Evolutionary conservation across 768 basidiomycete genomes (phyloP), one percentile per base, ranked within the genome.

Genomic region (Kondoa subrosea): DNA sequence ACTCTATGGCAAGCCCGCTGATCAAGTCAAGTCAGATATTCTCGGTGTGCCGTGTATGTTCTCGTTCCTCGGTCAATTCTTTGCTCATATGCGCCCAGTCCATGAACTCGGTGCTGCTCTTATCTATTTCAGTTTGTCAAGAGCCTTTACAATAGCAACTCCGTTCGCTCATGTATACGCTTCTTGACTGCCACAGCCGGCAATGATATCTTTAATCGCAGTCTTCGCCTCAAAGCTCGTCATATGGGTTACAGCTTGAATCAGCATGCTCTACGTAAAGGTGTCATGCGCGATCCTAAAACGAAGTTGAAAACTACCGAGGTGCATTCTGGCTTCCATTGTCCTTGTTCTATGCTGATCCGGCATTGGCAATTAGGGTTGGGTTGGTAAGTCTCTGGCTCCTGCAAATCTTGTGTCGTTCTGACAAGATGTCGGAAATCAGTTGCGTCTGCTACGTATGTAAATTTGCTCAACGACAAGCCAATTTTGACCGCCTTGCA

Each of bases 91-190:
- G 58, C 30, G 2, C 14, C 2, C 58, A 82, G 91, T 93, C 82
- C 77, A 78, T 64, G 83, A 81, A 30, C 82, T 85, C 73, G 92
- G 91, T 0, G 91, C 87, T 1, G 90, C 91, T 0, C 77, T 91
- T 64, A 77, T 95, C n/a, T 95, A 95, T 76, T 95, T 90, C 75
- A 93, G n/a, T n/a, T n/a, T n/a, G n/a, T n/a, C n/a, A n/a, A n/a
- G n/a, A n/a, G n/a, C n/a, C n/a, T n/a, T n/a, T n/a, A n/a, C n/a
- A n/a, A n/a, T n/a, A n/a, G n/a, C n/a, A n/a, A n/a, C n/a, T n/a
- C n/a, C n/a, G n/a, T n/a, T n/a, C n/a, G n/a, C n/a, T n/a, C n/a
- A n/a, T n/a, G n/a, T n/a, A n/a, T n/a, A n/a, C n/a, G n/a, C n/a
- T n/a, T n/a, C n/a, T n/a, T n/a, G n/a, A n/a, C n/a, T n/a, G n/a